These are phyloP conservation scores for Ceratocystis harringtonii DNA, from an alignment of 2,329 filamentous ascomycete genomes.

Conservation along the genomic window DNA sequence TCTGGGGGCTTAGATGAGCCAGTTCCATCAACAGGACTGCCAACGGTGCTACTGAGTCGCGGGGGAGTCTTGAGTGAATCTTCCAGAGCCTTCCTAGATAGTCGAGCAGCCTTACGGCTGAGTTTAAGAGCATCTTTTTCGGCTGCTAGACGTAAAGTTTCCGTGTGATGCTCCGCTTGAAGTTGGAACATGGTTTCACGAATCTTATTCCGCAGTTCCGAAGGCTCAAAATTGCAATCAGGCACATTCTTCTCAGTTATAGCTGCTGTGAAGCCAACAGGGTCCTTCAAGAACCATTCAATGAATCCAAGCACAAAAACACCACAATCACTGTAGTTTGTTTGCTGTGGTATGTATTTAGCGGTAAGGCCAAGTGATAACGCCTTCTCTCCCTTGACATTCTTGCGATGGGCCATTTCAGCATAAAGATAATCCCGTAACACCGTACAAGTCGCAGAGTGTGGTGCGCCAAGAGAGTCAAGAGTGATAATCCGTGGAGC, in stretches of 20 bases:
- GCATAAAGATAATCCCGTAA: conserved; percentile 63
- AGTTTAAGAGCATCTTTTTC: conserved; percentile 27
- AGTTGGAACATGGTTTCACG: conserved; percentile 50
- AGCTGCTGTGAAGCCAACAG: conserved; percentile 51
- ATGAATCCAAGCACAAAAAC: conserved; percentile 76
- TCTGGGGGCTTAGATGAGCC: conserved; percentile 1
- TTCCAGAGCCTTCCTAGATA: conserved; percentile 6
- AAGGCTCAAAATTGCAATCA: conserved; percentile 39
- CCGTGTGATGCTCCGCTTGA: conserved; percentile 27
- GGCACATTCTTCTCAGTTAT: conserved; percentile 45
- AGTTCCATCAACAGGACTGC: conserved; percentile 11
- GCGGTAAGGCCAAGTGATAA: conserved; percentile 45
- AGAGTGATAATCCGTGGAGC: conserved; percentile 67
- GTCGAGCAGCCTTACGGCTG: conserved; percentile 21
- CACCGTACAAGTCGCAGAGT: conserved; percentile 47
- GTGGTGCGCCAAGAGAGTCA: conserved; percentile 61
- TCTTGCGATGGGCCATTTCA: conserved; percentile 53
- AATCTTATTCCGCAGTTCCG: conserved; percentile 48
- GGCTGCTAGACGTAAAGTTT: conserved; percentile 21
- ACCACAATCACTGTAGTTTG: conserved; percentile 81
- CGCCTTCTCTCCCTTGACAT: conserved; percentile 27
- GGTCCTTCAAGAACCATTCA: conserved; percentile 62
- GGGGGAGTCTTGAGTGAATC: background rate
- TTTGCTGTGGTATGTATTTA: conserved; percentile 60
- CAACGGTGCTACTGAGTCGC: background rate